Base-by-base conservation (phyloP, 768 basidiomycete genomes). In the Phylloporus sp. region DNA sequence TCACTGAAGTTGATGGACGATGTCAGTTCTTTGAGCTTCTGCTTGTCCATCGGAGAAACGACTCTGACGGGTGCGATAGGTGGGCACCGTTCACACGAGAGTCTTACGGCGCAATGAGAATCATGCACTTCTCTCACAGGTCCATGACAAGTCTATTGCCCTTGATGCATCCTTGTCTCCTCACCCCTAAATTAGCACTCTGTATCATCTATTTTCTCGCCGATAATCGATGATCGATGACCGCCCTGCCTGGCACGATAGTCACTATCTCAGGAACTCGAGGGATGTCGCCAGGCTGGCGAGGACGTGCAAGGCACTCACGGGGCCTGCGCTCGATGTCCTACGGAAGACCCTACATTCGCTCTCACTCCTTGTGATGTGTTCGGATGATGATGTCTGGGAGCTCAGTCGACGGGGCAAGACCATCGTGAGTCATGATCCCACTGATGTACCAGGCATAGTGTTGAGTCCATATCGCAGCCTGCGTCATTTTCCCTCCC, bases 301-400 rank as follows among this genome's bases (percentile, higher is more conserved):
- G 6, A 57, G 50, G 50, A 69, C 69, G 5, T 69, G 68, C 43
- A 69, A 59, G 23, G 32, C 50, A 22, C 58, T 68, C 42, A 50
- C 57, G 36, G 69, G 63, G 18, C 63, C 59, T 3, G 60, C 66
- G n/a, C 57, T 68, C 22, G 68, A 68, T 39, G 51, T 66, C 27
- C 67, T 68, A 31, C 70, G 67, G 67, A 46, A 22, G 39, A 66
- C 59, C 2, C 67, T 69, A 40, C 62, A 64, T 47, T 65, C 67
- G 6, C 54, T 68, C 8, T 54, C 55, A 22, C 67, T 66, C 0
- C 59, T 68, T 11, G 42, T 66, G 46, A 64, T 66, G 64, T 68
- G 64, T 20, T 42, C 67, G 6, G 60, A 68, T 9, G 9, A 47
- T n/a, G 54, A 62, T 43, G 22, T 59, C 3, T 69, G 68, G 67